Percentiles rank a stretch among this genome's conserved stretches.
These are phyloP conservation scores for Microdochium paspali DNA, from an alignment of 2,329 filamentous ascomycete species.

Conservation along the genomic window DNA sequence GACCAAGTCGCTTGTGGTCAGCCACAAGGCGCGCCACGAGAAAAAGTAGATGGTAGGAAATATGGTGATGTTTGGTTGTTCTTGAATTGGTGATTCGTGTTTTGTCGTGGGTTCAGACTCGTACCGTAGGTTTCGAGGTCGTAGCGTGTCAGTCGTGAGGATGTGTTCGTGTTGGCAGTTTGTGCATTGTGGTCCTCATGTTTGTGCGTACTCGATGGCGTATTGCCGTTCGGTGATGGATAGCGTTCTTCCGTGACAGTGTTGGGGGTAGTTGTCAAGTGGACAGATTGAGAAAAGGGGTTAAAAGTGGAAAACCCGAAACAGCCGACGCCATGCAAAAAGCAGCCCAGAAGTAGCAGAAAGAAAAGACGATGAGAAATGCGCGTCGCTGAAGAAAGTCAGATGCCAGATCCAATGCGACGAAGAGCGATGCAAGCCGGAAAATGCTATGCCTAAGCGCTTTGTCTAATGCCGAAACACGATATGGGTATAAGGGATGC, in stretches of 20 bases:
- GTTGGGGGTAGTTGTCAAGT: not conserved
- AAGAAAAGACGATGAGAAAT: conserved; percentile 7
- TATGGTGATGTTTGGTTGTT: not conserved
- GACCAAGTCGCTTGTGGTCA: no score
- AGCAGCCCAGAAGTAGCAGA: conserved; percentile 6
- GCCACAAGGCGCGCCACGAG: not conserved
- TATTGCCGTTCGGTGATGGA: not conserved
- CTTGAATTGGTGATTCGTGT: not conserved
- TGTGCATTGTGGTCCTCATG: not conserved
- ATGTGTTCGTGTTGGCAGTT: not conserved
- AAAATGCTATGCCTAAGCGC: conserved; percentile 20
- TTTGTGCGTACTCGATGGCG: not conserved
- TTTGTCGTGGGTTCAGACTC: not conserved
- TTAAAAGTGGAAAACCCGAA: conserved; percentile 4
- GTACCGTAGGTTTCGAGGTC: conserved; percentile 1
- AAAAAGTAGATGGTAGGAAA: not conserved
- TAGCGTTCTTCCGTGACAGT: not conserved
- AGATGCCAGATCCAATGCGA: conserved; percentile 20
- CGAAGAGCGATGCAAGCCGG: conserved; percentile 16
- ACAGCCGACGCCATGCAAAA: conserved; percentile 15
- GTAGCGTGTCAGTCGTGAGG: not conserved
- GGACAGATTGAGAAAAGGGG: conserved; percentile 1
- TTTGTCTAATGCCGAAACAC: conserved; percentile 16
- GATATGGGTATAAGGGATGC: conserved; percentile 16
- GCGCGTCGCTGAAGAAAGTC: conserved; percentile 10